phyloP scores from a whole-genome alignment of 1,284 basidiomycete species.

The Cutaneotrichosporon dermatis region DNA sequence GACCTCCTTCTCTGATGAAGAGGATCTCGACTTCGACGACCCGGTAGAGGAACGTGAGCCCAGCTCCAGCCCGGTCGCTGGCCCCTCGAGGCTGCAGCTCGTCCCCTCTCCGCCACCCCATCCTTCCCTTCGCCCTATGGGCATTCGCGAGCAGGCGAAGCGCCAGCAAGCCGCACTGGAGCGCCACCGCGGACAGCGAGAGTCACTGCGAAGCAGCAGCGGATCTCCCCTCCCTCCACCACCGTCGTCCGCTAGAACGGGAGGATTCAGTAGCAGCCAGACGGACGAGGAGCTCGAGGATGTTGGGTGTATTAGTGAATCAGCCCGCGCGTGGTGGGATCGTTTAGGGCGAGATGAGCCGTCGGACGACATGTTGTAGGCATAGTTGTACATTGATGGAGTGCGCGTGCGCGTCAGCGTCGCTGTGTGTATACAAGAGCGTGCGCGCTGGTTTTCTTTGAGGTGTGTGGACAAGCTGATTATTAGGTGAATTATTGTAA shows the following conservation, averaged over 20 bases:
- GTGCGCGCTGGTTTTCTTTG: no score
- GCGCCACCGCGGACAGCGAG: conserved; percentile 10
- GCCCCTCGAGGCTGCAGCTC: conserved; percentile 2
- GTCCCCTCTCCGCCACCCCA: conserved; percentile 39
- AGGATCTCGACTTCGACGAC: conserved; percentile 29
- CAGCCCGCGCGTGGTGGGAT: conserved; percentile 2
- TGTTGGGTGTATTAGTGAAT: background rate
- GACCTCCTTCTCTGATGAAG: conserved; percentile 33
- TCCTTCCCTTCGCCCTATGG: conserved; percentile 32
- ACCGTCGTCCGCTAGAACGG: background rate
- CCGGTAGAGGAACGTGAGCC: background rate
- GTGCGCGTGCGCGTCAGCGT: background rate
- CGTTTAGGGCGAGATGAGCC: background rate
- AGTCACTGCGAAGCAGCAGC: background rate
- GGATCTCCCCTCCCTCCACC: background rate
- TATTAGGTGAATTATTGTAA: no score
- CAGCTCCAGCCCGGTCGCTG: background rate
- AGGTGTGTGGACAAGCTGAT: no score
- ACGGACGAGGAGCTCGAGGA: background rate
- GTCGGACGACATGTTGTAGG: background rate
- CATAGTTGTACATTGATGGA: background rate
- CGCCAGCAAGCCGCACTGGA: conserved; percentile 17
- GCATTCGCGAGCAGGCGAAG: conserved; percentile 28
- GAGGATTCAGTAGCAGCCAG: background rate
- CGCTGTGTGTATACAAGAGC: background rate